Evolutionary conservation across 2,329 filamentous ascomycete genomes (phyloP).

Genomic region (Bimuria novae-zelandiae): DNA sequence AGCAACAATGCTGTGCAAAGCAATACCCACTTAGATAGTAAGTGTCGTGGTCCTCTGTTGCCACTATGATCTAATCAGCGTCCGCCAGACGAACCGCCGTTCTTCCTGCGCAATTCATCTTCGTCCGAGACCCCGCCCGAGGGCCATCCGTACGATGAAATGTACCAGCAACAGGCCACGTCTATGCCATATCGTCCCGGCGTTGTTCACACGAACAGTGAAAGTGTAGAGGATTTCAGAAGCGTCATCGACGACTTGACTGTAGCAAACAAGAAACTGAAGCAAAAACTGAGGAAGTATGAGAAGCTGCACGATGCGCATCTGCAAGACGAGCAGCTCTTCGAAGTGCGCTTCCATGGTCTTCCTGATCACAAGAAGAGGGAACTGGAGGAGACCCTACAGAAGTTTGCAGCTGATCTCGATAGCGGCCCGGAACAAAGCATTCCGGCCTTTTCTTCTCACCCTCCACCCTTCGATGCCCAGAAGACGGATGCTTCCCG

Average conservation of each 20-base stretch:
- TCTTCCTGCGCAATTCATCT: slow-evolving; percentile 53
- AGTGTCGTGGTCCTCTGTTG: slow-evolving; percentile 14
- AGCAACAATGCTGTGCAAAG: slow-evolving; percentile 52
- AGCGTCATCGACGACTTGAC: slow-evolving; percentile 88
- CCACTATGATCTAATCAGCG: slow-evolving; percentile 7
- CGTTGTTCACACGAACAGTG: slow-evolving; percentile 54
- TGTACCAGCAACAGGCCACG: slow-evolving; percentile 19
- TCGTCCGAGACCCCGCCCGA: slow-evolving; percentile 51
- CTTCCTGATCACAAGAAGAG: slow-evolving; percentile 73
- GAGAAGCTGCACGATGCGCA: slow-evolving; percentile 69
- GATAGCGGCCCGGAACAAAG: slow-evolving; percentile 47
- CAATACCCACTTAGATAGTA: slow-evolving; percentile 49
- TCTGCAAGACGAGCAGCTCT: slow-evolving; percentile 75
- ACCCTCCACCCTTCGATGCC: slow-evolving; percentile 55
- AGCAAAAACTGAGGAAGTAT: slow-evolving; percentile 72
- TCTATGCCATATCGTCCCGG: slow-evolving; percentile 33
- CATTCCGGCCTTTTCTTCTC: slow-evolving; percentile 37
- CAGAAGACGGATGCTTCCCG: slow-evolving; percentile 59
- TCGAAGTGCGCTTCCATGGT: slow-evolving; percentile 80
- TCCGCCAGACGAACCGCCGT: slow-evolving; percentile 48
- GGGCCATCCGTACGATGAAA: slow-evolving; percentile 22
- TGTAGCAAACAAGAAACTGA: slow-evolving; percentile 79
- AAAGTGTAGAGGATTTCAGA: slow-evolving; percentile 74
- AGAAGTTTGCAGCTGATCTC: slow-evolving; percentile 70
- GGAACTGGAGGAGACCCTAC: slow-evolving; percentile 74